These are phyloP conservation scores for Gloeopeniophorella convolvens DNA, from an alignment of 768 basidiomycete species.

Conservation along the genomic window DNA sequence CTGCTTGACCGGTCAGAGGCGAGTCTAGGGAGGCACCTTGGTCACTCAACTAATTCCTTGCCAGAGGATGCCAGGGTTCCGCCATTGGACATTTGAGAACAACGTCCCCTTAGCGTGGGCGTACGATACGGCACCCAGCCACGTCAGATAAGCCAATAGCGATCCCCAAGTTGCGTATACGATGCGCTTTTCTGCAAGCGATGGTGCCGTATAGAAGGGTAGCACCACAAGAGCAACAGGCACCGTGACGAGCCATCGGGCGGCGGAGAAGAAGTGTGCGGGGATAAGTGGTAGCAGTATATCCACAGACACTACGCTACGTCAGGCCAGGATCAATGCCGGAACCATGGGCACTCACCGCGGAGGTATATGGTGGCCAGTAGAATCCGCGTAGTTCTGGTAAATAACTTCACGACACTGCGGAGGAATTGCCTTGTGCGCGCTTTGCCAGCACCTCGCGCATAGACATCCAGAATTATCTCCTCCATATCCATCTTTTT, in stretches of 20 bases:
- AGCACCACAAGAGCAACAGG: slow-evolving; percentile 38
- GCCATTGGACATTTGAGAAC: slow-evolving; percentile 31
- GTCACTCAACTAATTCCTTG: slow-evolving; percentile 52
- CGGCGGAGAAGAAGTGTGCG: slow-evolving; percentile 26
- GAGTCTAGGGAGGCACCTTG: background rate
- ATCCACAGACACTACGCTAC: slow-evolving; percentile 45
- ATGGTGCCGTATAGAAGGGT: slow-evolving; percentile 48
- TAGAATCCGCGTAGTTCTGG: slow-evolving; percentile 41
- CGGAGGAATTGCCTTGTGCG: slow-evolving; percentile 39
- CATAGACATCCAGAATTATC: slow-evolving; percentile 54
- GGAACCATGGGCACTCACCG: slow-evolving; percentile 38
- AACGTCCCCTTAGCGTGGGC: slow-evolving; percentile 44
- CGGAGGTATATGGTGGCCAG: slow-evolving; percentile 58
- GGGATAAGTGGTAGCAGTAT: slow-evolving; percentile 44
- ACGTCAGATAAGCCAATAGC: slow-evolving; percentile 49
- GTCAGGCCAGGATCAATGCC: slow-evolving; percentile 17
- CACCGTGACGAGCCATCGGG: slow-evolving; percentile 37
- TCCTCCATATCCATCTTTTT: slow-evolving; percentile 61
- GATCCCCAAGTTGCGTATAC: slow-evolving; percentile 56
- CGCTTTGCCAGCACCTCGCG: slow-evolving; percentile 47
- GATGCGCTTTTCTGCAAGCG: slow-evolving; percentile 48
- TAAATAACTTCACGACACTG: slow-evolving; percentile 37
- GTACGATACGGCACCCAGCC: slow-evolving; percentile 50
- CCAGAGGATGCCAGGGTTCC: slow-evolving; percentile 48
- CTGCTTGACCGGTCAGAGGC: slow-evolving; percentile 29